Evolutionary conservation across 169 alveolate species (phyloP).

Genomic region (Plasmodium reichenowi): DNA sequence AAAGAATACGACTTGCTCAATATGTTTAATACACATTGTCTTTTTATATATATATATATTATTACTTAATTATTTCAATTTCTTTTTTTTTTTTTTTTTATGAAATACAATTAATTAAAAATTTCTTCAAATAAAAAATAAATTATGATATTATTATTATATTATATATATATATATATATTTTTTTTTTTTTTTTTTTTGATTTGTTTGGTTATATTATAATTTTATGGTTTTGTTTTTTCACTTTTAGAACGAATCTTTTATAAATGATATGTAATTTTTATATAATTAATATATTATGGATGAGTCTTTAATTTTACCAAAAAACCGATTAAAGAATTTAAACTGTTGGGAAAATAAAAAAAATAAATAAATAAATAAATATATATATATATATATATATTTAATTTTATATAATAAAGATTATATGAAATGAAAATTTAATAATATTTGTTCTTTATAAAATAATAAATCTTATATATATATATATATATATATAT

Average conservation of each 20-base stretch:
- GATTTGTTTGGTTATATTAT: neutral
- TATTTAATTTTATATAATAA: neutral
- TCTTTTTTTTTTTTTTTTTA: neutral
- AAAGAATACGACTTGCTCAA: too few relatives aligned
- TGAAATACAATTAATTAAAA: neutral
- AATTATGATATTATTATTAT: too few relatives aligned
- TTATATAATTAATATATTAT: slow-evolving; percentile 6
- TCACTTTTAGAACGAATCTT: slow-evolving; percentile 15
- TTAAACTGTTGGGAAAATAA: slow-evolving; percentile 47
- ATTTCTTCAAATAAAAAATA: neutral
- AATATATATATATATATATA: slow-evolving; percentile 5
- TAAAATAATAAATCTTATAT: neutral
- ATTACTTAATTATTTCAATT: too few relatives aligned
- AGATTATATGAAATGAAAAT: neutral
- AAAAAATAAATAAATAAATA: neutral
- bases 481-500: slow-evolving; percentile 7
- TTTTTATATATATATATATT: too few relatives aligned
- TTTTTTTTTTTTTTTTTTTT: neutral
- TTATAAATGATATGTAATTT: slow-evolving; percentile 22
- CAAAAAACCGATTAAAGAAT: slow-evolving; percentile 26
- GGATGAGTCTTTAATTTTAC: slow-evolving; percentile 6
- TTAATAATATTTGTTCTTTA: neutral
- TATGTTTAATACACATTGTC: too few relatives aligned
- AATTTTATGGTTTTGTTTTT: neutral
- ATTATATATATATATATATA: neutral